Conservation (phyloP, 352 stramenopile genomes). For the Pilasporangium apinafurcum region DNA sequence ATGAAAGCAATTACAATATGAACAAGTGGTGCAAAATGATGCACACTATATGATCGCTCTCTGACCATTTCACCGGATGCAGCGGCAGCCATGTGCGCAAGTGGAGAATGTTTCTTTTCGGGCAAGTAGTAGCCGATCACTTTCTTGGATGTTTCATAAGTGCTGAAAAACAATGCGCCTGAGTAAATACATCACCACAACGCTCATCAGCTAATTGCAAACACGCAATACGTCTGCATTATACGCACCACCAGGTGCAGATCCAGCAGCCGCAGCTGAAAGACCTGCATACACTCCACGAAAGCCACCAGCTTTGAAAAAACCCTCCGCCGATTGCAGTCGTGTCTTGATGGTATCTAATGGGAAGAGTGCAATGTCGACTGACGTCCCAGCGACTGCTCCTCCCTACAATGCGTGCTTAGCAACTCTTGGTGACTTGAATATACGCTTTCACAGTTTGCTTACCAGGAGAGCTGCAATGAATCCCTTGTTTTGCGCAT, state of each 20-base stretch:
- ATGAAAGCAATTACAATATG: neutral
- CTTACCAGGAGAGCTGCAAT: conserved; percentile 55
- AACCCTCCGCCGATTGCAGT: conserved; percentile 95
- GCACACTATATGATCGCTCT: conserved; percentile 3
- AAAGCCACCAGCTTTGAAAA: conserved; percentile 97
- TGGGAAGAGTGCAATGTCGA: conserved; percentile 98
- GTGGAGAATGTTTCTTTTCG: conserved; percentile 71
- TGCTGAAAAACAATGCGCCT: conserved; percentile 88
- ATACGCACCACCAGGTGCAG: conserved; percentile 79
- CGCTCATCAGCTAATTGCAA: neutral
- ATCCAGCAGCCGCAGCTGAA: conserved; percentile 87
- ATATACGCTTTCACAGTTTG: neutral
- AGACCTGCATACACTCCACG: conserved; percentile 89
- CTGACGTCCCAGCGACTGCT: conserved; percentile 93
- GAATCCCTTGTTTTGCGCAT: conserved; percentile 51
- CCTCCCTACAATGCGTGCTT: conserved; percentile 53
- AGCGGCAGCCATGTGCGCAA: conserved; percentile 95
- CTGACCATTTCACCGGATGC: conserved; percentile 90
- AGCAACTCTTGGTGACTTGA: too few species aligned
- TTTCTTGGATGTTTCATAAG: conserved; percentile 89
- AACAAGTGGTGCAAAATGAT: neutral
- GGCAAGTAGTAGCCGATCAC: conserved; percentile 42
- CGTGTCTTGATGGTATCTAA: conserved; percentile 99
- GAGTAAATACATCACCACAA: neutral
- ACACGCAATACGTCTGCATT: neutral